Base-by-base conservation (phyloP, 805 yeast species). In the Ogataea naganishii region DNA sequence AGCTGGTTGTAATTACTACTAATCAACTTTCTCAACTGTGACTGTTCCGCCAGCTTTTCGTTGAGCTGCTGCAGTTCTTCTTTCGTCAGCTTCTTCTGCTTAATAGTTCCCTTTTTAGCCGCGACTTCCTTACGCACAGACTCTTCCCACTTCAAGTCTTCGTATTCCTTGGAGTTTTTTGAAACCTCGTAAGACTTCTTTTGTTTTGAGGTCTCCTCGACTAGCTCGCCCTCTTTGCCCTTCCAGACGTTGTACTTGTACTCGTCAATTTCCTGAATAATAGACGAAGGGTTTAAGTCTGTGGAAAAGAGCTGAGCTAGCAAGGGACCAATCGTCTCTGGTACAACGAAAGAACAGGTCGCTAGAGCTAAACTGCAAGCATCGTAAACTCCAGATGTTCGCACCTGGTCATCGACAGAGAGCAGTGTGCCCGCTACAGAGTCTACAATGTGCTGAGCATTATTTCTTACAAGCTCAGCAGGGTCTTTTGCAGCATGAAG, bases 131-230 rank as follows among this genome's bases (percentile, higher is more conserved):
- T 74, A 44, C 89, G 73, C 19, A 92, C 69, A 30, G 71, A 70
- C 41, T 79, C 86, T 49, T 92, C 98, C 97, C 97, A 89, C 51
- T 83, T 75, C 35, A 71, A 59, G 2, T 88, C 80, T 44, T 80
- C 94, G 44, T 84, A 84, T 45, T 86, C 95, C 47, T 78, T 86
- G 1, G 83, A 60, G 49, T 83, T 83, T 49, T 81, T 83, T 47
- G 73, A 72, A 10, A 74, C 72, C 4, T 57, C 60, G 20, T 56
- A 55, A 19, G 61, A 58, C 10, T 60, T 56, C 46, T 62, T 68
- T 3, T 47, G 27, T 32, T 57, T 58, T 17, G 47, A 47, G 9
- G 49, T 43, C 20, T 51, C 47, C 21, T 66, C 69, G 2, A 80
- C 92, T 31, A 80, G 50, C 26, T 69, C 76, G 3, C 86, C 94